These are phyloP conservation scores for Phialophora chinensis DNA, from an alignment of 2,329 filamentous ascomycete genomes.

Conservation along the genomic window DNA sequence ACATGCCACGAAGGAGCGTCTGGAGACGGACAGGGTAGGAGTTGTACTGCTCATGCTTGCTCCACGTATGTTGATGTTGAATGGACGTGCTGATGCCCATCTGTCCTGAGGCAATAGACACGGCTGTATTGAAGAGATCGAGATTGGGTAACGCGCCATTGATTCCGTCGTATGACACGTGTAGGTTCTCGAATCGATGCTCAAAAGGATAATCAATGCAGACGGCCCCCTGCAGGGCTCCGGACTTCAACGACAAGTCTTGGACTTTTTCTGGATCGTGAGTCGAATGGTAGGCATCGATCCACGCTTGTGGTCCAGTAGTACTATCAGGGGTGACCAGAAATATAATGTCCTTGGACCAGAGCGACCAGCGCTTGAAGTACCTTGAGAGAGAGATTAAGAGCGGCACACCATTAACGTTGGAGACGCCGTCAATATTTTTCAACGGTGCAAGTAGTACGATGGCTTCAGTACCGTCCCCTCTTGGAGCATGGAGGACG, in stretches of 20 bases:
- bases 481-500: conserved; percentile 88
- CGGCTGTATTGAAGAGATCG: conserved; percentile 92
- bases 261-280: conserved; percentile 74
- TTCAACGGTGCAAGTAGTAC: conserved; percentile 89
- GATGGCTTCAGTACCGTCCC: conserved; percentile 96
- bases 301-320: conserved; percentile 92
- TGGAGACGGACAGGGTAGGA: conserved; percentile 79
- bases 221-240: conserved; percentile 87
- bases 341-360: conserved; percentile 98
- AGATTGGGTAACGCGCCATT: conserved; percentile 96
- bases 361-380: conserved; percentile 96
- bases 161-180: conserved; percentile 91
- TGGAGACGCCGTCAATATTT: conserved; percentile 78
- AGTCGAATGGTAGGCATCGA: conserved; percentile 94
- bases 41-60: conserved; percentile 64
- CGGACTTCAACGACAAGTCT: conserved; percentile 84
- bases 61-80: conserved; percentile 74
- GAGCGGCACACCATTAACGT: conserved; percentile 85
- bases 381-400: conserved; percentile 88
- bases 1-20: conserved; percentile 91
- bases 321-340: conserved; percentile 87
- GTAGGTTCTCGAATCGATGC: conserved; percentile 81
- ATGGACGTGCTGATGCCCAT: conserved; percentile 86
- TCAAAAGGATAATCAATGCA: conserved; percentile 93
- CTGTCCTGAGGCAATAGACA: conserved; percentile 84